These are phyloP conservation scores for Nicotiana rustica DNA, from an alignment of 305 asterid genomes.

Conservation along the genomic window DNA sequence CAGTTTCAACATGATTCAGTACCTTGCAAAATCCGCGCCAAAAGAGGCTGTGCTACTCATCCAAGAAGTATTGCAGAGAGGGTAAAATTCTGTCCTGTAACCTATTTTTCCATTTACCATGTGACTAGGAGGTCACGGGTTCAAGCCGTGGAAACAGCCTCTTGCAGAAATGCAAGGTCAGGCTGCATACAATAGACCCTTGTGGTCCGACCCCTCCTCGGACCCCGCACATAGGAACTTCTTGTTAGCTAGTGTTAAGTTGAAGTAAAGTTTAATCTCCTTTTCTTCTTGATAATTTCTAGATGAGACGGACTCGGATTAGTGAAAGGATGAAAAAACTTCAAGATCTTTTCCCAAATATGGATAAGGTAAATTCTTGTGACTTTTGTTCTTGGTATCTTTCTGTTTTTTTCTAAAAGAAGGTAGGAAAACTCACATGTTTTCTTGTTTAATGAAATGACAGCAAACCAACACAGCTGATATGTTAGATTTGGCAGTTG, in stretches of 20 bases:
- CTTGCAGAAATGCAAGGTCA: too few species aligned
- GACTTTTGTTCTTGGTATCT: background rate
- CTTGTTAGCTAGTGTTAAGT: slow-evolving; percentile 7
- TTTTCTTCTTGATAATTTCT: slow-evolving; percentile 18
- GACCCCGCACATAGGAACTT: too few species aligned
- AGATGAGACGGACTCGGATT: slow-evolving; percentile 83
- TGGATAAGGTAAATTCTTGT: slow-evolving; percentile 79
- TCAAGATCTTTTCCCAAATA: slow-evolving; percentile 89
- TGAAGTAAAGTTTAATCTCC: background rate
- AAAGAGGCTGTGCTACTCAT: slow-evolving; percentile 90
- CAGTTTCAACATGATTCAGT: slow-evolving; percentile 71
- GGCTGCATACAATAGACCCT: too few species aligned
- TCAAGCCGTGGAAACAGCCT: too few species aligned
- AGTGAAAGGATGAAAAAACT: slow-evolving; percentile 94
- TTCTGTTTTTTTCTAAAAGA: background rate
- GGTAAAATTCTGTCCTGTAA: slow-evolving; percentile 50
- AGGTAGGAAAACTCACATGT: background rate
- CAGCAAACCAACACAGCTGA: slow-evolving; percentile 97
- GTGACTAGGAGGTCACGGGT: too few species aligned
- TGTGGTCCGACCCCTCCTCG: too few species aligned
- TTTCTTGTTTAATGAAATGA: slow-evolving; percentile 34
- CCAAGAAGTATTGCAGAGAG: slow-evolving; percentile 96
- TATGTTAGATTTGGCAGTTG: slow-evolving; percentile 92
- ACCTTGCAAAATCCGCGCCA: slow-evolving; percentile 85
- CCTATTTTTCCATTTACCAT: background rate